phyloP scores from a whole-genome alignment of 2,329 filamentous ascomycete genomes.

The Dissoconium aciculare region DNA sequence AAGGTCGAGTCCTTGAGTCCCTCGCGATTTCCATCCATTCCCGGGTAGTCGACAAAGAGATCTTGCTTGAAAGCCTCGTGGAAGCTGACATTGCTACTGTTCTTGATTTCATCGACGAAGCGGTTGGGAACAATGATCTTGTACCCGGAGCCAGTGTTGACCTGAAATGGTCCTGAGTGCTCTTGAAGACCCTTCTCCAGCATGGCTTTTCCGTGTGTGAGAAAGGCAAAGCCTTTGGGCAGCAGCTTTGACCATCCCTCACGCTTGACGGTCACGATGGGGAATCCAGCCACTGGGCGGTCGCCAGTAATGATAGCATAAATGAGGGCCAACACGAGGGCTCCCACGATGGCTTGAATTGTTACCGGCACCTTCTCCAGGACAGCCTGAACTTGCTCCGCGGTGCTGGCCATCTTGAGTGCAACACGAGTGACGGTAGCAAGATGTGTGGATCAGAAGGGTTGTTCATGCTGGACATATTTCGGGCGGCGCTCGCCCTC shows the following conservation, averaged over 20 bases:
- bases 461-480: too few relatives aligned
- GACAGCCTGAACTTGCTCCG: slow-evolving; percentile 1
- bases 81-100: slow-evolving; percentile 12
- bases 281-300: slow-evolving; percentile 5
- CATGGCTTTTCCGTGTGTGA: slow-evolving; percentile 3
- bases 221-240: slow-evolving; percentile 4
- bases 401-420: not conserved
- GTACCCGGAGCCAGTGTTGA: slow-evolving; percentile 8
- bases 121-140: slow-evolving; percentile 10
- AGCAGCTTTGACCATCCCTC: slow-evolving; percentile 4
- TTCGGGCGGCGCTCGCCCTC: too few relatives aligned
- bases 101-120: slow-evolving; percentile 8
- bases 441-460: not conserved
- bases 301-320: slow-evolving; percentile 6
- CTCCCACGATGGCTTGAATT: not conserved
- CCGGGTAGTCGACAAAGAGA: slow-evolving; percentile 9
- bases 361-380: not conserved
- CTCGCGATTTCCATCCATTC: slow-evolving; percentile 11
- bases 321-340: not conserved
- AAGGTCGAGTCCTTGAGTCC: slow-evolving; percentile 4
- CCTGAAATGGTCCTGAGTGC: slow-evolving; percentile 8
- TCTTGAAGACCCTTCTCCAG: slow-evolving; percentile 3
- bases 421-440: not conserved
- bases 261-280: slow-evolving; percentile 3
- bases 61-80: slow-evolving; percentile 5